A percentile compares a stretch with the other conserved stretches of the same genome.
These are phyloP conservation scores for Claviceps digitariae DNA, from an alignment of 2,329 filamentous ascomycete genomes.

Conservation along the genomic window DNA sequence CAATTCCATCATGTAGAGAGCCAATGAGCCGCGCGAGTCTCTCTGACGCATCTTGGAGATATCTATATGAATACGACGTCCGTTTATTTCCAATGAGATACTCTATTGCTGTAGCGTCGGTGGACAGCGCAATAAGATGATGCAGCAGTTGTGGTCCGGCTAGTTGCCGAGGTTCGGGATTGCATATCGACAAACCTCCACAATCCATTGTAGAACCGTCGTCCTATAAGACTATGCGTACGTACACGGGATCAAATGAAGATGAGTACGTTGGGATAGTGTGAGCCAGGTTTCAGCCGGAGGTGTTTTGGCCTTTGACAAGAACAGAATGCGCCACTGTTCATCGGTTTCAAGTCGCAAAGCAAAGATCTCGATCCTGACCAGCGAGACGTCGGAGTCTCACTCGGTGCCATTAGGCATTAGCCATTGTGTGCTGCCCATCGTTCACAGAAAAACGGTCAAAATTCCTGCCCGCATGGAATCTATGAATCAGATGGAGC, in stretches of 20 bases:
- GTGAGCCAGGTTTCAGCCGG: background rate
- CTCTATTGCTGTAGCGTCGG: constrained; percentile 18
- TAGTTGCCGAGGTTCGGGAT: constrained; percentile 26
- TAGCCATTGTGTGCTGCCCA: background rate
- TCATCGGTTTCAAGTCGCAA: background rate
- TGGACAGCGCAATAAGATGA: constrained; percentile 41
- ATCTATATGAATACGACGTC: constrained; percentile 42
- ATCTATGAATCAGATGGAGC: background rate
- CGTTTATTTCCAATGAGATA: constrained; percentile 14
- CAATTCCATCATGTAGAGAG: constrained; percentile 2
- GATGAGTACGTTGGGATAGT: background rate
- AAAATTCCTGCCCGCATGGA: background rate
- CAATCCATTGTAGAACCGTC: constrained; percentile 13
- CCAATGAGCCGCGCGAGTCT: constrained; percentile 38
- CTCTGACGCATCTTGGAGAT: constrained; percentile 46
- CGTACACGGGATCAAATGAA: background rate
- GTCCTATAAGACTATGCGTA: background rate
- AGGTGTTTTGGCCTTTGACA: background rate
- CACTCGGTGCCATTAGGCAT: background rate
- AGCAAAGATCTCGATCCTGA: background rate
- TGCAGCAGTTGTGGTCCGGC: constrained; percentile 34
- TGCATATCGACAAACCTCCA: constrained; percentile 29
- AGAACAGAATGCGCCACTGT: background rate
- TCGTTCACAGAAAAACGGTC: background rate
- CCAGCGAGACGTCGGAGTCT: background rate